Evolutionary conservation across 148 eudicot genomes (phyloP), one percentile per base, ranked within the genome.

Genomic region (Cornus kousa): DNA sequence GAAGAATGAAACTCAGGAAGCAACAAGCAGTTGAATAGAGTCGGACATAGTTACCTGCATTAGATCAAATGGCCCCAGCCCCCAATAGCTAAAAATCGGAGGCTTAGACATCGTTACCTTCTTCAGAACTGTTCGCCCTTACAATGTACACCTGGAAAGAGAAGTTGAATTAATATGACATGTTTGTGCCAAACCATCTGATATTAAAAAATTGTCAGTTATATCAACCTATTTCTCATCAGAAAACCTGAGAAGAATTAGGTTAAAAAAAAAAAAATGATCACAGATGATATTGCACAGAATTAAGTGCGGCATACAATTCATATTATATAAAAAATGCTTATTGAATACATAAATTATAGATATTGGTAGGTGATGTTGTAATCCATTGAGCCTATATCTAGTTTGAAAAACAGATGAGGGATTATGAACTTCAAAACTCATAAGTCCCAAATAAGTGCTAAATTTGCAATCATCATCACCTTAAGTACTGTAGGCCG

Each of bases 401-500:
- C 31, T 5, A 65, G 7, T 22, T 5, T 65, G 68, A 65, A 3
- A 65, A 28, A 3, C 39, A 67, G 13, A 67, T 31, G 39, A 35
- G 37, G 39, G 9, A 12, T 67, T 13, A 37, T 70, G 53, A 20
- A 70, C 9, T 37, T 70, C 13, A 28, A 20, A 40, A 8, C 20
- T 37, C 73, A 0, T 1, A 28, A 37, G 17, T 32, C 28, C 39
- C 7, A 39, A 28, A 40, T 40, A 31, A 19, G 43, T 11, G 28
- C n/a, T 73, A 28, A 37, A 67, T 48, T 67, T 66, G 9, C 32
- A 62, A 50, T 24, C 20, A n/a, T 73, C 33, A n/a, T n/a, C n/a
- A 94, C 98, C 97, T 92, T 92, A n/a, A 94, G 68, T 32, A 82
- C 75, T 2, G 91, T 81, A 48, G 84, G 77, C 40, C 79, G 84